Conservation (phyloP, 805 yeast genomes). For the Ogataea zsoltii region DNA sequence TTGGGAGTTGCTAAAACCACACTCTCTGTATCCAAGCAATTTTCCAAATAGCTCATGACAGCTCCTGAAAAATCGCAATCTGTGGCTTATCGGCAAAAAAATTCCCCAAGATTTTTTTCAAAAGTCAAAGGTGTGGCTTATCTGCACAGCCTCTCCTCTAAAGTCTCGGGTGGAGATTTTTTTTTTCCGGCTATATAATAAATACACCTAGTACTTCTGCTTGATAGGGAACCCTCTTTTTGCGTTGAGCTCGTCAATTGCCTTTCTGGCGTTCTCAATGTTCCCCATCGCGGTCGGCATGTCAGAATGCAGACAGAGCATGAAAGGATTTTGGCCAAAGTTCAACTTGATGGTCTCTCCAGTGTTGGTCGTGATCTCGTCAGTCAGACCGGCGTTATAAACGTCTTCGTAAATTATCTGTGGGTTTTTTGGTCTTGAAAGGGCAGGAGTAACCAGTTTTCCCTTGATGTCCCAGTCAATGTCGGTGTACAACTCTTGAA, state of each 20-base stretch:
- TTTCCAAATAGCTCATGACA: background rate
- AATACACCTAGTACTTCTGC: background rate
- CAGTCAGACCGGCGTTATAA: constrained; percentile 29
- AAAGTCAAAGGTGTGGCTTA: background rate
- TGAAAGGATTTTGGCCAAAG: constrained; percentile 32
- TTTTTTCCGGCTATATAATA: background rate
- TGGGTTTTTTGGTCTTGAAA: constrained; percentile 34
- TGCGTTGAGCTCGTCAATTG: constrained; percentile 30
- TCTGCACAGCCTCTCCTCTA: background rate
- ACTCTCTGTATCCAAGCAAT: too few species aligned
- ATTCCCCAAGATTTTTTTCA: background rate
- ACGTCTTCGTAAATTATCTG: constrained; percentile 33
- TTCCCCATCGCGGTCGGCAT: constrained; percentile 40
- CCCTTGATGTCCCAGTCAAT: constrained; percentile 37
- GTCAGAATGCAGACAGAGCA: constrained; percentile 39
- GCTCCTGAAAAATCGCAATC: constrained; percentile 4
- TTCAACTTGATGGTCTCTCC: constrained; percentile 29
- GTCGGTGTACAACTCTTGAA: constrained; percentile 40
- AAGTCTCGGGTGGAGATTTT: background rate
- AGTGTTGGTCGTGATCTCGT: constrained; percentile 26
- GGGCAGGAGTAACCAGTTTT: constrained; percentile 30
- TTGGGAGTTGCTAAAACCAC: too few species aligned
- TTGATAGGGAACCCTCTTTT: constrained; percentile 10
- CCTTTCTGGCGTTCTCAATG: constrained; percentile 33
- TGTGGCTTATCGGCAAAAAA: constrained; percentile 2